Conservation (phyloP, 2,329 filamentous ascomycete genomes). For the Fusarium pseudocircinatum region DNA sequence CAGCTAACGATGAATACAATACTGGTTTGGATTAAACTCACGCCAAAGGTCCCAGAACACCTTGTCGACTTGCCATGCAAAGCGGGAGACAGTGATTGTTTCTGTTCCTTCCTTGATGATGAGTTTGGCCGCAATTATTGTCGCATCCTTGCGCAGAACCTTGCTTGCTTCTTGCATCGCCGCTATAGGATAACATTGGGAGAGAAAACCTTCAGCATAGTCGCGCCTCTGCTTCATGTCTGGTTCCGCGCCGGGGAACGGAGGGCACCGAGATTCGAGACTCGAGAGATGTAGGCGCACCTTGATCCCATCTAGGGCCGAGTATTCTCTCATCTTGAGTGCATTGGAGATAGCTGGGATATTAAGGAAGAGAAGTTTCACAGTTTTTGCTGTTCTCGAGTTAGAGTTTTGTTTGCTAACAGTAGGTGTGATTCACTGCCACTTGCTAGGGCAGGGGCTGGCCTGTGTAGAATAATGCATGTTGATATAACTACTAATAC, state of each 20-base stretch:
- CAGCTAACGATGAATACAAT: not conserved
- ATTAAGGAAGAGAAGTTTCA: not conserved
- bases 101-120: rapidly evolving
- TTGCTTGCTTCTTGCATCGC: no score
- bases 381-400: no score
- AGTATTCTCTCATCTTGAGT: no score
- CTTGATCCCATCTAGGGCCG: no score
- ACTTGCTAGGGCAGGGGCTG: not conserved
- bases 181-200: no score
- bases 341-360: not conserved
- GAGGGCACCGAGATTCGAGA: not conserved
- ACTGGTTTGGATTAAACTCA: rapidly evolving
- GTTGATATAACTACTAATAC: no score
- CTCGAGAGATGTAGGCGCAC: no score
- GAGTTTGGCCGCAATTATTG: not conserved
- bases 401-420: not conserved
- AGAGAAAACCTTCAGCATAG: no score
- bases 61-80: not conserved
- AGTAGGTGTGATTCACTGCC: not conserved
- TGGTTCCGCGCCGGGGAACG: not conserved
- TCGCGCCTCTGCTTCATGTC: not conserved
- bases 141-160: not conserved
- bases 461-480: not conserved
- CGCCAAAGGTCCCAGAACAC: not conserved
- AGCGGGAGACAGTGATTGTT: not conserved